Percentiles rank a stretch among this genome's conserved stretches.
These are phyloP conservation scores for Colletotrichum sp. DNA, from an alignment of 2,329 filamentous ascomycete genomes.

Conservation along the genomic window DNA sequence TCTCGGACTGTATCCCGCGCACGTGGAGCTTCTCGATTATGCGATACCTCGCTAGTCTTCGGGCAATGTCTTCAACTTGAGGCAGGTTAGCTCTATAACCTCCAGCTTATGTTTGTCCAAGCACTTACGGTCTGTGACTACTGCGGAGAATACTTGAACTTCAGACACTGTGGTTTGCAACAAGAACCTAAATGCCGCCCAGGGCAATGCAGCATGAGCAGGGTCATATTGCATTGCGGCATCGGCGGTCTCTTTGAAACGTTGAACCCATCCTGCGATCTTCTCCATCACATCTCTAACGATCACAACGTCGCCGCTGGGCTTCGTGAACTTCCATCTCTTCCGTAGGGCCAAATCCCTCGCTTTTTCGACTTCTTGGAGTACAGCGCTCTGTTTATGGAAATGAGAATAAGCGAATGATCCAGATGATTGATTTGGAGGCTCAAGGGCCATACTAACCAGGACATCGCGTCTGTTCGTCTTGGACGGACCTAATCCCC, in stretches of 20 bases:
- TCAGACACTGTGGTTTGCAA: constrained; percentile 14
- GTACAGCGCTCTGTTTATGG: neutral
- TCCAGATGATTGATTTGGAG: neutral
- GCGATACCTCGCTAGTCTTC: neutral
- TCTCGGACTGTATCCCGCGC: neutral
- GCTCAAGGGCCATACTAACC: neutral
- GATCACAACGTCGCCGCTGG: neutral
- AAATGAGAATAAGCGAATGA: neutral
- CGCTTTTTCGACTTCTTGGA: neutral
- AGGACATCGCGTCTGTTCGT: neutral
- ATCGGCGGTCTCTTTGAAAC: constrained; percentile 31
- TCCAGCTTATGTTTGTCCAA: neutral
- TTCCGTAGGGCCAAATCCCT: neutral
- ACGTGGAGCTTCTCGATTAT: neutral
- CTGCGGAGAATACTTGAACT: neutral
- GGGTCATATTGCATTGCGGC: constrained; percentile 29
- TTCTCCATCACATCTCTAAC: constrained; percentile 2
- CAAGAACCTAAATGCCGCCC: constrained; percentile 32
- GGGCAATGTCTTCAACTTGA: neutral
- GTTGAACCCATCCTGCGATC: constrained; percentile 27
- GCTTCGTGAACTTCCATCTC: neutral
- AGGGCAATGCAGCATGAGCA: constrained; percentile 30
- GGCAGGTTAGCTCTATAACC: neutral
- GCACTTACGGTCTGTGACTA: neutral
- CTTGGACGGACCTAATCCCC: neutral